phyloP scores from a whole-genome alignment of 352 stramenopile species.

The Phytophthora hibernalis region DNA sequence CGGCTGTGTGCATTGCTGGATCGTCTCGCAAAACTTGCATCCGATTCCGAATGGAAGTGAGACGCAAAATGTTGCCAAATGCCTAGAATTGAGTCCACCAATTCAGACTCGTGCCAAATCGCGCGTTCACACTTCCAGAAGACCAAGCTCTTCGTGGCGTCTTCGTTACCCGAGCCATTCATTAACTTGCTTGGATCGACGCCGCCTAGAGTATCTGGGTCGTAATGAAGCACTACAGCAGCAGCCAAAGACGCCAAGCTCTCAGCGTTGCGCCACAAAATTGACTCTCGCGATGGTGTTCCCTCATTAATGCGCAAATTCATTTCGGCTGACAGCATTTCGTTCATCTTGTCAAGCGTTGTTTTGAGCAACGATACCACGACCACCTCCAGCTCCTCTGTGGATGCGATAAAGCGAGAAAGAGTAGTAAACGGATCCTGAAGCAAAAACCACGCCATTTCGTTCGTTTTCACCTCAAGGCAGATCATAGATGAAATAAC shows the following conservation, averaged over 20 bases:
- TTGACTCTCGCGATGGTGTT: conserved; percentile 70
- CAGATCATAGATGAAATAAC: conserved; percentile 87
- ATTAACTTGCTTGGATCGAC: conserved; percentile 52
- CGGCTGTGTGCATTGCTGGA: conserved; percentile 53
- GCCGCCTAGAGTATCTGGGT: conserved; percentile 72
- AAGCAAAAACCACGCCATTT: conserved; percentile 82
- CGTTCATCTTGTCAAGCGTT: conserved; percentile 82
- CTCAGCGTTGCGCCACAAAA: conserved; percentile 83
- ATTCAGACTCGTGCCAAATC: conserved; percentile 77
- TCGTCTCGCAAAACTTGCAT: conserved; percentile 79
- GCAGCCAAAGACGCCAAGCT: conserved; percentile 75
- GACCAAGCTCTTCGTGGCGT: conserved; percentile 41
- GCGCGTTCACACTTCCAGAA: conserved; percentile 85
- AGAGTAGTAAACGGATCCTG: conserved; percentile 81
- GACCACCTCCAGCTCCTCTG: conserved; percentile 70
- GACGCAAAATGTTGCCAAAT: conserved; percentile 87
- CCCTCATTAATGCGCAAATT: conserved; percentile 70
- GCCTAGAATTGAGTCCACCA: conserved; percentile 76
- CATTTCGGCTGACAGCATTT: conserved; percentile 75
- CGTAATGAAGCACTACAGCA: conserved; percentile 85
- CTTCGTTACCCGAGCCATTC: conserved; percentile 19
- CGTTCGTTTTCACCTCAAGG: conserved; percentile 82
- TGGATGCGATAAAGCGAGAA: conserved; percentile 67
- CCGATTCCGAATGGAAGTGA: conserved; percentile 72
- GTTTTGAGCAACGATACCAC: conserved; percentile 78